phyloP scores from a whole-genome alignment of 371 early-diverging fungal genomes.

The Syncephalastrum racemosum region DNA sequence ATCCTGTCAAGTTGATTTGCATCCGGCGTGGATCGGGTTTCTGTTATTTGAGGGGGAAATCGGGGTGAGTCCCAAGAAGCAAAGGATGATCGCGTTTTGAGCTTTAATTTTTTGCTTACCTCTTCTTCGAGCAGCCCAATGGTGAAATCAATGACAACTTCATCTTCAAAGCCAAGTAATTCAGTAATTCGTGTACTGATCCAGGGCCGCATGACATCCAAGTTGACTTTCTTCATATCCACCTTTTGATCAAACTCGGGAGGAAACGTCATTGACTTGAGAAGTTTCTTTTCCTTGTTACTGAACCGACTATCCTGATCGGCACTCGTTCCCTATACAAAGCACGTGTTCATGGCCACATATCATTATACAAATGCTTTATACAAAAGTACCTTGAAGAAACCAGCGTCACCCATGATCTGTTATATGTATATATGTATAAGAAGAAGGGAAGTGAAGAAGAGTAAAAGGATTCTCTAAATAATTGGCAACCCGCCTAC shows the following conservation, averaged over 20 bases:
- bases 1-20: conserved; percentile 96
- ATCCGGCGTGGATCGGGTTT: conserved; percentile 82
- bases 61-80: background rate
- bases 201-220: conserved; percentile 89
- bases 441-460: conserved; percentile 23
- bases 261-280: conserved; percentile 82
- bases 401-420: conserved; percentile 79
- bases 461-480: background rate
- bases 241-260: conserved; percentile 83
- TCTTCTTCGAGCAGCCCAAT: conserved; percentile 78
- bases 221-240: conserved; percentile 86
- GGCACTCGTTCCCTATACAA: conserved; percentile 67
- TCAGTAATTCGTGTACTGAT: conserved; percentile 74
- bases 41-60: conserved; percentile 21
- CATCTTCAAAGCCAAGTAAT: conserved; percentile 91
- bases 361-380: background rate
- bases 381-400: conserved; percentile 60
- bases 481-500: too few species aligned
- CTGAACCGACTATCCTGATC: conserved; percentile 90
- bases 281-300: conserved; percentile 86
- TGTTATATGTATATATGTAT: conserved; percentile 24
- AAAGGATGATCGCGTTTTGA: background rate
- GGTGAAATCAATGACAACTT: conserved; percentile 86
- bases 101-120: conserved; percentile 57
- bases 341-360: conserved; percentile 2